These are phyloP conservation scores for Diplodia mutila DNA, from an alignment of 2,329 filamentous ascomycete species.

Conservation along the genomic window DNA sequence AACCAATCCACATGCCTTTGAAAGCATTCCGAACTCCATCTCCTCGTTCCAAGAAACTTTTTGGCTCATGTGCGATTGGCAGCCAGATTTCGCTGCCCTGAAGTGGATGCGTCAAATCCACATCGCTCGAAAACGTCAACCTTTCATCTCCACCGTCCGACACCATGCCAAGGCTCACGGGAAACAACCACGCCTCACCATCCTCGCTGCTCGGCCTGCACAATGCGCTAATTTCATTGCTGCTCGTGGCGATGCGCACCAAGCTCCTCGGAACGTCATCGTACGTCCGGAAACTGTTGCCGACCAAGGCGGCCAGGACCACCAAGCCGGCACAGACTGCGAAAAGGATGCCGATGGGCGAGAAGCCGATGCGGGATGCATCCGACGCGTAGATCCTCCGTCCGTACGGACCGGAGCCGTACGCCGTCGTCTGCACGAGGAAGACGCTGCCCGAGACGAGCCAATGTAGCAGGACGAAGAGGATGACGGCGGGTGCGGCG, in stretches of 20 bases:
- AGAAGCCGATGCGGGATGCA: background rate
- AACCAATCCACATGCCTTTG: too few relatives aligned
- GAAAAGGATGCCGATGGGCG: constrained; percentile 26
- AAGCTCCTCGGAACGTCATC: background rate
- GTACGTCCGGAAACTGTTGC: background rate
- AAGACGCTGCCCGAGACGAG: constrained; percentile 50
- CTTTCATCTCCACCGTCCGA: background rate
- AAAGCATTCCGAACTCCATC: too few relatives aligned
- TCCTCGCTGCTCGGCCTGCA: background rate
- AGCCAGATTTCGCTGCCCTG: background rate
- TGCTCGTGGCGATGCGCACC: background rate
- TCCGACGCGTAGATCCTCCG: constrained; percentile 4
- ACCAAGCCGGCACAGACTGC: constrained; percentile 15
- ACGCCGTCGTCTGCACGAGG: constrained; percentile 33
- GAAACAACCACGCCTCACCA: background rate
- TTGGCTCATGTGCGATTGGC: background rate
- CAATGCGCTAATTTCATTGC: background rate
- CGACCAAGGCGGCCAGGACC: background rate
- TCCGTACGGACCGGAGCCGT: constrained; percentile 26
- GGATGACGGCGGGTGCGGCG: constrained; percentile 40
- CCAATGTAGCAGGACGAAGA: constrained; percentile 47
- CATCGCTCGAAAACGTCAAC: background rate
- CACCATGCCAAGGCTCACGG: background rate
- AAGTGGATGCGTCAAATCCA: background rate
- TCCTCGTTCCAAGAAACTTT: background rate